Percentiles rank a stretch among this genome's conserved stretches.
Conservation (phyloP, 2,329 filamentous ascomycete genomes). For the Tolypocladium capitatum region DNA sequence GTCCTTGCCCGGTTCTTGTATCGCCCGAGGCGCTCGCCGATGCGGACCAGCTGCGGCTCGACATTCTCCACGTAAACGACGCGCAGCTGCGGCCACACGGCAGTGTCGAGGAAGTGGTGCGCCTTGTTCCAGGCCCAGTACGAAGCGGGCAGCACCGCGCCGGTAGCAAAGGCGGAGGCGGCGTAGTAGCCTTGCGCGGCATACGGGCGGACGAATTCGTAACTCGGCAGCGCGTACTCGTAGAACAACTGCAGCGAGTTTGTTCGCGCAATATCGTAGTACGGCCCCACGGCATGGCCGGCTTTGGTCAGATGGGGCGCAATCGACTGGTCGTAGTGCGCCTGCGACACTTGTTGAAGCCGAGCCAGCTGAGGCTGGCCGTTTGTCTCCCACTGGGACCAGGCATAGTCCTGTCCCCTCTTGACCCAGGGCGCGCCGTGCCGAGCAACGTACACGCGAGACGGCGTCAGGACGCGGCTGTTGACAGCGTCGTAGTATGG, state of each 20-base stretch:
- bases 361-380: slow-evolving; percentile 62
- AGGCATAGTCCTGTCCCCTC: slow-evolving; percentile 51
- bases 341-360: slow-evolving; percentile 45
- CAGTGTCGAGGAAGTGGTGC: slow-evolving; percentile 58
- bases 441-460: slow-evolving; percentile 50
- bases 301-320: slow-evolving; percentile 60
- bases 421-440: slow-evolving; percentile 64
- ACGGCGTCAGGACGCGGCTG: slow-evolving; percentile 55
- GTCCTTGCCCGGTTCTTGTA: slow-evolving; percentile 37
- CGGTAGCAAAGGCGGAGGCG: slow-evolving; percentile 52
- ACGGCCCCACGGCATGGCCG: slow-evolving; percentile 48
- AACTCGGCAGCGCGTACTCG: slow-evolving; percentile 61
- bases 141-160: slow-evolving; percentile 59
- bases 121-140: slow-evolving; percentile 58
- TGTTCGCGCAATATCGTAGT: slow-evolving; percentile 53
- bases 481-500: slow-evolving; percentile 60
- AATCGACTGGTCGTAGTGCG: slow-evolving; percentile 57
- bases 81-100: slow-evolving; percentile 69
- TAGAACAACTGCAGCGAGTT: slow-evolving; percentile 57
- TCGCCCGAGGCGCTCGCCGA: slow-evolving; percentile 74
- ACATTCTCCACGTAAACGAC: slow-evolving; percentile 82
- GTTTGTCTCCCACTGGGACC: slow-evolving; percentile 65
- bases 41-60: slow-evolving; percentile 85
- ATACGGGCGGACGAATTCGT: slow-evolving; percentile 62
- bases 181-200: slow-evolving; percentile 53